Percentiles rank a stretch among this genome's conserved stretches.
Evolutionary conservation across 371 early-diverging fungal species (phyloP).

Genomic region (Circinella minor): DNA sequence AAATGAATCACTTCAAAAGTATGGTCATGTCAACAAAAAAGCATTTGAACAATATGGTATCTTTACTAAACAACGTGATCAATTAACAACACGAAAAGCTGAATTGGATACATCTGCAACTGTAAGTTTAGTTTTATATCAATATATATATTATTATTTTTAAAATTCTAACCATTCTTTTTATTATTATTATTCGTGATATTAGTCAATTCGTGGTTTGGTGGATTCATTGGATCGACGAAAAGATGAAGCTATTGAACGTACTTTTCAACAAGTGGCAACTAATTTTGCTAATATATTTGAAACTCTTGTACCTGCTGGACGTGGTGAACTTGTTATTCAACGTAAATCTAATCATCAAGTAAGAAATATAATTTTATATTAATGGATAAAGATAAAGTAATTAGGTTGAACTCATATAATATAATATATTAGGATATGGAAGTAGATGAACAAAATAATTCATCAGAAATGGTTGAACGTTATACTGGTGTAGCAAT

Average conservation of each 20-base stretch:
- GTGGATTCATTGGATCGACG: slow-evolving; percentile 91
- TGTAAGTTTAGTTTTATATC: slow-evolving; percentile 33
- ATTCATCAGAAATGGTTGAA: slow-evolving; percentile 55
- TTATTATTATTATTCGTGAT: not conserved
- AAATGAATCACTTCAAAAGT: slow-evolving; percentile 87
- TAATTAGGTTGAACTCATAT: too few species aligned
- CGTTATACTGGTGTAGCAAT: slow-evolving; percentile 94
- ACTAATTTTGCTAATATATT: slow-evolving; percentile 88
- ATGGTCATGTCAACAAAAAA: slow-evolving; percentile 96
- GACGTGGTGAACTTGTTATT: slow-evolving; percentile 89
- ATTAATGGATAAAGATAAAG: not conserved
- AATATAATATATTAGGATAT: slow-evolving; percentile 30
- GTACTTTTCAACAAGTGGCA: slow-evolving; percentile 94
- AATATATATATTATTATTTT: too few species aligned
- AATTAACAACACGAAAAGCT: slow-evolving; percentile 77
- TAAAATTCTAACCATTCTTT: too few species aligned
- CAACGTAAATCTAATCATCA: slow-evolving; percentile 46
- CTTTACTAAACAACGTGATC: slow-evolving; percentile 91
- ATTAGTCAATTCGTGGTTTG: slow-evolving; percentile 79
- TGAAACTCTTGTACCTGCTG: slow-evolving; percentile 89
- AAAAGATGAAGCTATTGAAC: slow-evolving; percentile 96
- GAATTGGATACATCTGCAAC: slow-evolving; percentile 86
- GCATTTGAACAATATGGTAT: slow-evolving; percentile 96
- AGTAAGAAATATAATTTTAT: not conserved
- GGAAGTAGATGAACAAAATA: slow-evolving; percentile 45